Conservation (phyloP, 2,329 filamentous ascomycete genomes). For the Colletotrichum eleusines region DNA sequence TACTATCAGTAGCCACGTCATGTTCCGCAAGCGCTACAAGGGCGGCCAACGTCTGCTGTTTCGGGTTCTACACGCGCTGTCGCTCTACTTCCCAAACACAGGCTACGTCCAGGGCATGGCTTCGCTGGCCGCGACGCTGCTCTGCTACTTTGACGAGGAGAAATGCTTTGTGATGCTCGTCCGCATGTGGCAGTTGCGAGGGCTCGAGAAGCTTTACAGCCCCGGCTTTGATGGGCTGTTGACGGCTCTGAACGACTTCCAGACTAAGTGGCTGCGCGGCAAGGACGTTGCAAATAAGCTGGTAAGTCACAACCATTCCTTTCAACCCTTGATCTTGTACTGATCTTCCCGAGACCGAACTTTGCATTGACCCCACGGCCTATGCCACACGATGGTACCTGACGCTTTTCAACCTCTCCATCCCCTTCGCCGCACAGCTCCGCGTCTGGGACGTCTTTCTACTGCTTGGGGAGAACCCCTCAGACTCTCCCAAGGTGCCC, state of each 20-base stretch:
- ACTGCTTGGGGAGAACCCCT: slow-evolving; percentile 83
- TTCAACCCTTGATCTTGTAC: not conserved
- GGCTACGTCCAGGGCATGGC: slow-evolving; percentile 99
- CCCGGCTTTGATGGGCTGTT: slow-evolving; percentile 89
- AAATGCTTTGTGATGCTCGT: slow-evolving; percentile 95
- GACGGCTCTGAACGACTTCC: slow-evolving; percentile 86
- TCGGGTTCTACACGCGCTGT: slow-evolving; percentile 90
- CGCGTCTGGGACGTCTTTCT: slow-evolving; percentile 99
- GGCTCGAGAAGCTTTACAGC: slow-evolving; percentile 85
- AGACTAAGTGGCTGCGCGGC: slow-evolving; percentile 82
- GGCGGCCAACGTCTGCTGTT: slow-evolving; percentile 94
- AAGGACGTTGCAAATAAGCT: slow-evolving; percentile 85
- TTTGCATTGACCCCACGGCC: slow-evolving; percentile 87
- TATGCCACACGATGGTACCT: slow-evolving; percentile 98
- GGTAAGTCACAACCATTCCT: slow-evolving; percentile 64
- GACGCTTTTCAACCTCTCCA: slow-evolving; percentile 96
- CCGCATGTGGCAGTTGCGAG: slow-evolving; percentile 90
- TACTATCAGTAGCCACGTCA: slow-evolving; percentile 95
- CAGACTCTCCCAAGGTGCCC: slow-evolving; percentile 46
- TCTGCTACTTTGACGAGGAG: slow-evolving; percentile 98
- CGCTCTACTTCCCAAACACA: slow-evolving; percentile 89
- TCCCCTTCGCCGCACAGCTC: slow-evolving; percentile 93
- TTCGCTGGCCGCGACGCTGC: slow-evolving; percentile 87
- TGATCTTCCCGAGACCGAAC: slow-evolving; percentile 67
- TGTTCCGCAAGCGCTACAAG: slow-evolving; percentile 93